Evolutionary conservation across 2,329 filamentous ascomycete genomes (phyloP), one percentile per base, ranked within the genome.

Genomic region (Zasmidium angulare): DNA sequence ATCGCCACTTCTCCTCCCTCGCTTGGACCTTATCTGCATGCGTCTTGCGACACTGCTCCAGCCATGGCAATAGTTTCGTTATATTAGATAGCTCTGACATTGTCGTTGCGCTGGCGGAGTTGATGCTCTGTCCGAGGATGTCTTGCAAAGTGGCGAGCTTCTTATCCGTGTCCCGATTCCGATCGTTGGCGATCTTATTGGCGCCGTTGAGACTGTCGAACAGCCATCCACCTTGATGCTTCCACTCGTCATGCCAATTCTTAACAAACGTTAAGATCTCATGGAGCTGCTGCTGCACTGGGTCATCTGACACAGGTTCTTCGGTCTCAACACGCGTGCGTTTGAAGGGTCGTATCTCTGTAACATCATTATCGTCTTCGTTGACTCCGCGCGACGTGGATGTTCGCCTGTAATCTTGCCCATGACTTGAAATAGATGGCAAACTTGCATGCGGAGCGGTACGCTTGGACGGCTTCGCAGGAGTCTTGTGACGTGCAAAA

Each of bases 1-100:
- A 72, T n/a, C 75, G 71, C 75, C 75, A 78, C 47, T 69, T 75
- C 53, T 77, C 75, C 60, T 76, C 74, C 22, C 72, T 65, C 43
- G 71, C 65, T 55, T 76, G 68, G 55, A 73, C 70, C 23, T 71
- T 67, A 26, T 74, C 69, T 7, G 69, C 67, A 21, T 71, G 71
- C 2, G 73, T 66, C 40, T 74, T 69, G n/a, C 74, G 64, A 63
- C 74, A 76, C 20, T 75, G 69, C 50, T 78, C 75, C 2, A 76
- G 66, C 74, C 74, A 75, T 6, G 69, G 71, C 19, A 76, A 67
- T 50, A 76, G 71, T 26, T 68, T 73, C 6, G 71, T 69, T 4
- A 77, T 53, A 47, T 72, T 72, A 11, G 60, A 52, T 2, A 70
- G 55, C 48, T 71, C 67, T 36, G 58, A 23, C 69, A 68, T 67